Conservation (phyloP, 768 basidiomycete species). For the Termitomyces sp. region DNA sequence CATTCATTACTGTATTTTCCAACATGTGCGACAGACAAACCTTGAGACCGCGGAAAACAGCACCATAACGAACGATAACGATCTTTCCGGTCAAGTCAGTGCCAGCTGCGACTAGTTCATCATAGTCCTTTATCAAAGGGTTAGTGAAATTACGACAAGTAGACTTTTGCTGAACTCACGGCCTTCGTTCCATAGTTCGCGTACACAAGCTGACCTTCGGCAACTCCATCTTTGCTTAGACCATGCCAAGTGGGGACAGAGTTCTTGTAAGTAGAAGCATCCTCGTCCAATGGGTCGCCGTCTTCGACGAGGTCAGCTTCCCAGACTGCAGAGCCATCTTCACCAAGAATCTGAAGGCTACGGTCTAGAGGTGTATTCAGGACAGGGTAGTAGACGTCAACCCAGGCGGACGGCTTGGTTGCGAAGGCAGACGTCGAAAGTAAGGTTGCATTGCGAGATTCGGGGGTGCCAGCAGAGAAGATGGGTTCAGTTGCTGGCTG, state of each 20-base stretch:
- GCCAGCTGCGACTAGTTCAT: conserved; percentile 58
- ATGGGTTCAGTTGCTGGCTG: conserved; percentile 49
- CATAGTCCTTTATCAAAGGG: conserved; percentile 35
- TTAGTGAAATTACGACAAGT: not conserved
- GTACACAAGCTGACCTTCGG: conserved; percentile 67
- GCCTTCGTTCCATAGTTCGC: conserved; percentile 78
- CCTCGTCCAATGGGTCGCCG: conserved; percentile 65
- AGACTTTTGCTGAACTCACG: conserved; percentile 21
- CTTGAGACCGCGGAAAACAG: conserved; percentile 83
- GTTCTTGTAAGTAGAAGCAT: conserved; percentile 64
- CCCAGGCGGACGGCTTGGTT: conserved; percentile 66
- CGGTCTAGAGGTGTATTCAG: conserved; percentile 77
- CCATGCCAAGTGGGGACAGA: conserved; percentile 87
- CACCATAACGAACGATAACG: conserved; percentile 75
- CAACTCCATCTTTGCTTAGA: conserved; percentile 74
- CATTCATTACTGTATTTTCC: conserved; percentile 15
- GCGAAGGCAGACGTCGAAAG: conserved; percentile 43
- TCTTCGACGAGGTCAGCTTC: conserved; percentile 74
- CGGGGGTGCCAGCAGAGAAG: conserved; percentile 66
- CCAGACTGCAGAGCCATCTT: conserved; percentile 56
- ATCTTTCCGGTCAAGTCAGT: conserved; percentile 76
- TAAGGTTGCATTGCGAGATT: conserved; percentile 69
- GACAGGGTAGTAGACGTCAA: conserved; percentile 86
- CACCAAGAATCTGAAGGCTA: conserved; percentile 62
- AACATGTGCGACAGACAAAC: conserved; percentile 30